Conservation (phyloP, 75 land plant species). For the Ceratopteris richardii region DNA sequence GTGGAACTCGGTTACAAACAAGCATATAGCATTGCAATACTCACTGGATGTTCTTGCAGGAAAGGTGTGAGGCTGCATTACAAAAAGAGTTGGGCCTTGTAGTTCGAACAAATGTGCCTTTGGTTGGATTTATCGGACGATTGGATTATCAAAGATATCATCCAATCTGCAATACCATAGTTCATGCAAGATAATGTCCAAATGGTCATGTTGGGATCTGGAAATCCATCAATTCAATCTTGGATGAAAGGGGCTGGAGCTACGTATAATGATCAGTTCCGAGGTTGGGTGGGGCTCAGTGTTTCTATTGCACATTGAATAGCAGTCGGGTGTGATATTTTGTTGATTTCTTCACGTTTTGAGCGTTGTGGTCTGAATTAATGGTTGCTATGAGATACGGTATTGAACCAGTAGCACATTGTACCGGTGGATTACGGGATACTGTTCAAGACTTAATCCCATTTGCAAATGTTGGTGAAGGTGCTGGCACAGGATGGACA, state of each 20-base stretch:
- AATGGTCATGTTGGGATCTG: conserved; percentile 98
- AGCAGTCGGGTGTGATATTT: conserved; percentile 94
- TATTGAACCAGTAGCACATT: conserved; percentile 82
- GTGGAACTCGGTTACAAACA: too few species aligned
- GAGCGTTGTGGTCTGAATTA: conserved; percentile 98
- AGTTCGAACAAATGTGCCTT: too few species aligned
- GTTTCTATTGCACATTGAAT: conserved; percentile 79
- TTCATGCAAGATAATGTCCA: too few species aligned
- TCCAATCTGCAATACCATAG: too few species aligned
- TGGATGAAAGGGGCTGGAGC: conserved; percentile 80
- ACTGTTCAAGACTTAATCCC: conserved; percentile 77
- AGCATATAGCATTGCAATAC: too few species aligned
- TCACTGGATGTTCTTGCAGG: too few species aligned
- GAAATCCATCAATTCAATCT: conserved; percentile 51
- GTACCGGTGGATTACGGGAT: conserved; percentile 91
- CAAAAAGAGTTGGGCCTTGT: too few species aligned
- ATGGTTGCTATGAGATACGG: conserved; percentile 93
- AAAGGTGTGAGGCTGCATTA: too few species aligned
- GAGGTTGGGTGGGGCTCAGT: conserved; percentile 97
- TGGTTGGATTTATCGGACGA: too few species aligned
- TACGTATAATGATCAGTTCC: conserved; percentile 53
- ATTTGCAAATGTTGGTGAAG: conserved; percentile 54
- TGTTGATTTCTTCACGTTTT: conserved; percentile 94
- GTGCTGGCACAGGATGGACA: conserved; percentile 87
- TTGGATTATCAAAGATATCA: too few species aligned